Conservation (phyloP, 495 filamentous ascomycete species). For the Podospora anserina region DNA sequence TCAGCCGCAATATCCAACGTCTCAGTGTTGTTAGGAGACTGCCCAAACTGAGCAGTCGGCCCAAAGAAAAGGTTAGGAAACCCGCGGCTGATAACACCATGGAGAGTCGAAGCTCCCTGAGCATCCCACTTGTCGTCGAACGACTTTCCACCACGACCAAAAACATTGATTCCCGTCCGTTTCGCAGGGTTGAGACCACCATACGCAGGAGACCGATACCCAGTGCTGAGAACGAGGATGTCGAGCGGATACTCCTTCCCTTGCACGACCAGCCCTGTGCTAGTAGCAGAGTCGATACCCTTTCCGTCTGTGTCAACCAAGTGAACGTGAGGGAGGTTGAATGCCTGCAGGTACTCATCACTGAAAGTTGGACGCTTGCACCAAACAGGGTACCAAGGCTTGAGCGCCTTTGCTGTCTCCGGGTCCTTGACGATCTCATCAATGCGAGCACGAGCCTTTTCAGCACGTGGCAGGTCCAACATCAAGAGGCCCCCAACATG, state of each 20-base stretch:
- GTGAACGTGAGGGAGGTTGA: conserved; percentile 46
- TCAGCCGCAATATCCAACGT: conserved; percentile 38
- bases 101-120: conserved; percentile 41
- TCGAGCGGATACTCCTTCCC: conserved; percentile 45
- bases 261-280: conserved; percentile 37
- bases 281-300: conserved; percentile 42
- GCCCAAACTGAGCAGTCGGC: conserved; percentile 38
- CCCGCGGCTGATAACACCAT: conserved; percentile 43
- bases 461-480: conserved; percentile 25
- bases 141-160: conserved; percentile 41
- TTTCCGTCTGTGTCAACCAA: conserved; percentile 56
- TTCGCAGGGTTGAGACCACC: conserved; percentile 33
- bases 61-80: conserved; percentile 57
- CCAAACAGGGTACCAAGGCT: conserved; percentile 45
- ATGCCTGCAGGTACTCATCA: conserved; percentile 45
- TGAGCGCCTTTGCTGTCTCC: conserved; percentile 42
- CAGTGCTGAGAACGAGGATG: conserved; percentile 49
- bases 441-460: conserved; percentile 35
- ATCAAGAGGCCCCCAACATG: conserved; percentile 34
- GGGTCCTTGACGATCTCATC: conserved; percentile 44
- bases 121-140: conserved; percentile 44
- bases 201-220: conserved; percentile 38
- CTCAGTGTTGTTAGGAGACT: conserved; percentile 42
- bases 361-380: conserved; percentile 49
- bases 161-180: conserved; percentile 39